phyloP scores from a whole-genome alignment of 2,329 filamentous ascomycete genomes.

The Mycosphaerella arachidis region DNA sequence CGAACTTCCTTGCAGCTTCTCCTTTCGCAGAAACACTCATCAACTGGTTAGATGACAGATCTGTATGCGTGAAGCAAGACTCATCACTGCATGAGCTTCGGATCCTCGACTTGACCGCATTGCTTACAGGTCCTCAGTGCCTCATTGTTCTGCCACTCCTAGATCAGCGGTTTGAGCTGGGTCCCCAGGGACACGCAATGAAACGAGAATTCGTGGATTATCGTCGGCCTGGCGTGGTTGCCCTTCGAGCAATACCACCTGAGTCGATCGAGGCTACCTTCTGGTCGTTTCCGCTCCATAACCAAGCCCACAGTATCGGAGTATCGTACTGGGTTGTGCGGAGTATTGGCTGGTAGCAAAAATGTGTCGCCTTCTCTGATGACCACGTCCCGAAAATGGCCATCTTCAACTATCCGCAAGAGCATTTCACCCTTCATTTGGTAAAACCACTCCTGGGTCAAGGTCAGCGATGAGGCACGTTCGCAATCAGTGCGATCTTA shows the following conservation, averaged over 20 bases:
- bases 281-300: slow-evolving; percentile 77
- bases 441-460: slow-evolving; percentile 85
- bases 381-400: slow-evolving; percentile 73
- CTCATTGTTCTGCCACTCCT: slow-evolving; percentile 68
- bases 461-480: background rate
- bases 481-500: background rate
- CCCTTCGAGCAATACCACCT: slow-evolving; percentile 84
- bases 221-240: slow-evolving; percentile 40
- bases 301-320: slow-evolving; percentile 91
- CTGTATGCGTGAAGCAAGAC: too few relatives aligned
- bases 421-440: slow-evolving; percentile 91
- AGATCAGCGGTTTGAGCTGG: slow-evolving; percentile 87
- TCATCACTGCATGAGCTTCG: background rate
- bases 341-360: slow-evolving; percentile 80
- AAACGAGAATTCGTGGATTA: slow-evolving; percentile 83
- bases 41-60: too few relatives aligned
- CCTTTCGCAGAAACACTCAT: too few relatives aligned
- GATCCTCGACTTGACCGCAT: slow-evolving; percentile 54
- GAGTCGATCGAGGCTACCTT: slow-evolving; percentile 68
- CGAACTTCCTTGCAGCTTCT: too few relatives aligned
- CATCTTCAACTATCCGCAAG: slow-evolving; percentile 77
- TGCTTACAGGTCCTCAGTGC: slow-evolving; percentile 67
- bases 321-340: slow-evolving; percentile 92
- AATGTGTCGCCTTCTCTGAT: slow-evolving; percentile 94
- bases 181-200: slow-evolving; percentile 86